Percentiles rank a stretch among this genome's conserved stretches.
Conservation (phyloP, 208 protist genomes). For the Trichomonas tenax region DNA sequence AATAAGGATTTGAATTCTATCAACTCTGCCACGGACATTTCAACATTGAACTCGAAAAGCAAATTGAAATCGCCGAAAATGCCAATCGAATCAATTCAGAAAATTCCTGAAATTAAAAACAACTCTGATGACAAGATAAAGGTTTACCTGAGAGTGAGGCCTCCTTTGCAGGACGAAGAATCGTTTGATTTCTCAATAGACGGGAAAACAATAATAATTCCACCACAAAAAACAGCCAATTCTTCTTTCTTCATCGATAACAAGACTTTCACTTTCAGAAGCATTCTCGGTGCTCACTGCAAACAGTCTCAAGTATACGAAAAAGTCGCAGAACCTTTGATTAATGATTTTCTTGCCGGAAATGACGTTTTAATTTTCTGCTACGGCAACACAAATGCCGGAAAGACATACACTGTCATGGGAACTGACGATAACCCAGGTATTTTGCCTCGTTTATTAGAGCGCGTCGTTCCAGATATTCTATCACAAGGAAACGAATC, state of each 20-base stretch:
- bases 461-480: neutral
- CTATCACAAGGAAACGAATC: neutral
- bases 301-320: neutral
- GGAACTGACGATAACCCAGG: neutral
- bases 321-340: neutral
- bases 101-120: neutral
- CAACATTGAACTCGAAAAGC: neutral
- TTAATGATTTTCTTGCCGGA: neutral
- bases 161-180: neutral
- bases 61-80: neutral
- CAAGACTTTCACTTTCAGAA: neutral
- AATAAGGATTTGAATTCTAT: neutral
- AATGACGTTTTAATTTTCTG: constrained; percentile 8
- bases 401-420: constrained; percentile 15
- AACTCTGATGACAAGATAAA: neutral
- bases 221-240: neutral
- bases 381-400: constrained; percentile 10
- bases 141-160: neutral
- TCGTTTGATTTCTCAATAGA: neutral
- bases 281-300: neutral
- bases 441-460: neutral
- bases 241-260: neutral
- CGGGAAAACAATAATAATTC: neutral
- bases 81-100: neutral
- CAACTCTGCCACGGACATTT: neutral